Evolutionary conservation across 1,139 yeast genomes (phyloP).

Genomic region (Hansenula sp.): DNA sequence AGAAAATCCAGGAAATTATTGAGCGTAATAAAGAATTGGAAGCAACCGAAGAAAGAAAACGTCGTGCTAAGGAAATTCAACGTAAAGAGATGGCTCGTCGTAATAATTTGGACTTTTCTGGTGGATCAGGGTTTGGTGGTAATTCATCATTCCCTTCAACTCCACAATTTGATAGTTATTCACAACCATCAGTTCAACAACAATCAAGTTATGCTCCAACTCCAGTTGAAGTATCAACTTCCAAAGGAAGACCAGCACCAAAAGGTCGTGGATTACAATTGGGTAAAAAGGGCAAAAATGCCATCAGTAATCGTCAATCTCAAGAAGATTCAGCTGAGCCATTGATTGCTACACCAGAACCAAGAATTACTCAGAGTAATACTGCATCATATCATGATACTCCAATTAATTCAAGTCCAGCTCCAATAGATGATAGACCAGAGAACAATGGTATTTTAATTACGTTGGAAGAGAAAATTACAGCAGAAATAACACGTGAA

Average conservation of each 20-base stretch:
- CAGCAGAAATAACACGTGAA: constrained; percentile 79
- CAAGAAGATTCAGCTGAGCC: constrained; percentile 39
- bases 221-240: constrained; percentile 31
- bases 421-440: constrained; percentile 25
- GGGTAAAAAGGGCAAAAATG: constrained; percentile 59
- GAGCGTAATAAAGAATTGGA: constrained; percentile 96
- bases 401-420: constrained; percentile 11
- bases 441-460: constrained; percentile 75
- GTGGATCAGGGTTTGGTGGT: constrained; percentile 1
- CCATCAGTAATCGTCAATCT: constrained; percentile 23
- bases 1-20: constrained; percentile 95
- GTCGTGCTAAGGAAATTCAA: constrained; percentile 93
- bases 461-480: constrained; percentile 70
- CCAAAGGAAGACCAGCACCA: constrained; percentile 36
- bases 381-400: constrained; percentile 21
- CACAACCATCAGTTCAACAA: constrained; percentile 15
- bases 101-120: constrained; percentile 10
- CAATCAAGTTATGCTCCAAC: constrained; percentile 28
- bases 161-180: neutral
- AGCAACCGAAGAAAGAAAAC: constrained; percentile 95
- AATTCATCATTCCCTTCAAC: neutral
- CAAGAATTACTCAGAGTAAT: constrained; percentile 1
- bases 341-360: constrained; percentile 31
- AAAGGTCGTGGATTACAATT: constrained; percentile 79
- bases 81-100: constrained; percentile 53